Evolutionary conservation across 345 rosid species (phyloP), one percentile per base, ranked within the genome.

Genomic region (Excoecaria agallocha): DNA sequence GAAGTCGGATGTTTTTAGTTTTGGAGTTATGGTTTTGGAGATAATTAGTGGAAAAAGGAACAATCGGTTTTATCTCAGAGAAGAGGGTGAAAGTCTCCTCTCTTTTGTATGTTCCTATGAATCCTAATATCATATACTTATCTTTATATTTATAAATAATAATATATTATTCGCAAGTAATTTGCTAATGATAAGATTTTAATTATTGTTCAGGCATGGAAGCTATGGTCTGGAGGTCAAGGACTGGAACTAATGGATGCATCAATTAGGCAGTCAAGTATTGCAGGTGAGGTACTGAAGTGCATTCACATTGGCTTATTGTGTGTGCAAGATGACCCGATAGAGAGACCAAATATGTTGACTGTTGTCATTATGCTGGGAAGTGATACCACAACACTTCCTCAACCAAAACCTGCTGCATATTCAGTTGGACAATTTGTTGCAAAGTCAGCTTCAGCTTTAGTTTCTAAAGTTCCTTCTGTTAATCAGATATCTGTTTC

Each of bases 1-100:
- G n/a, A 74, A 74, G 41, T 74, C 70, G 66, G 84, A 87, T 68
- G 82, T 84, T 60, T 87, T 82, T 69, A 87, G 88, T 69, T 87
- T 79, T 6, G 86, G 90, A 39, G 82, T 87, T 10, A 72, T 87
- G 8, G 48, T 87, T 7, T 51, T 85, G 5, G 84, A 87, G 61
- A 77, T 87, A 5, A 74, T 85, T 43, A 82, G 81, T 12, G 84
- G 84, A 5, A 82, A 50, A 61, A 82, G 46, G 55, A 87, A 84
- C 60, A 76, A n/a, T 17, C 70, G 79, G 12, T 82, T 87, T 69
- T 66, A 76, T 19, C 74, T 79, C 24, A 63, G n/a, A 0, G 74
- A 73, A 58, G 50, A 68, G 5, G 79, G 82, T 13, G 77, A 49
- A 66, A 55, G 66, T 54, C 66, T 66, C 20, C 66, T 74, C 30